phyloP scores from a whole-genome alignment of 345 rosid species.

The Gossypioides kirkii region DNA sequence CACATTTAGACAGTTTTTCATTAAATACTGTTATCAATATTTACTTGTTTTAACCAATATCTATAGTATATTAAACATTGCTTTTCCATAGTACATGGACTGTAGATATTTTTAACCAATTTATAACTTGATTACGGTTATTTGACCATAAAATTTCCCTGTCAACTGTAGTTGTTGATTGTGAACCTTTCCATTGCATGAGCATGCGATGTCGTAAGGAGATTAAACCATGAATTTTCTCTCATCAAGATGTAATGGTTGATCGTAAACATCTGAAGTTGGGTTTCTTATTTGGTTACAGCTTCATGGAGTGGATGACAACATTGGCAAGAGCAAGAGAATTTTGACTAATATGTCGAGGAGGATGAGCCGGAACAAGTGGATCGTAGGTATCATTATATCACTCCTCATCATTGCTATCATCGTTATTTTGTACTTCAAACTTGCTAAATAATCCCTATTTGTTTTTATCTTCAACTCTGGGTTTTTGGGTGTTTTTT shows the following conservation, averaged over 20 bases:
- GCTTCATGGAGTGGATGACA: slow-evolving; percentile 93
- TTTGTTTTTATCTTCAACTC: not conserved
- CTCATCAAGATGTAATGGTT: not conserved
- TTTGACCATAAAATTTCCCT: not conserved
- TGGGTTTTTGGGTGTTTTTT: slow-evolving; percentile 15
- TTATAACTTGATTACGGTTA: not conserved
- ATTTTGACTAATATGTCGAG: slow-evolving; percentile 64
- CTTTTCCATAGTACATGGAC: not conserved
- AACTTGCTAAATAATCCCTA: slow-evolving; percentile 42
- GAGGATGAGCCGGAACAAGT: slow-evolving; percentile 88
- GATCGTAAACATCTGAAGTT: not conserved
- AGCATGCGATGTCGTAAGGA: not conserved
- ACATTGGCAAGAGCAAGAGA: slow-evolving; percentile 81
- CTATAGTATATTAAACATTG: not conserved
- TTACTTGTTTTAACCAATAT: not conserved
- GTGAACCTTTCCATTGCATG: slow-evolving; percentile 3
- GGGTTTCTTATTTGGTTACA: slow-evolving; percentile 23
- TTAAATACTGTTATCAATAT: not conserved
- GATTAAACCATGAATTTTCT: no score
- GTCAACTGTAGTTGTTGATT: not conserved
- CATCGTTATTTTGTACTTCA: slow-evolving; percentile 60
- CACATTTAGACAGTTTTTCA: not conserved
- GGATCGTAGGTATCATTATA: slow-evolving; percentile 57
- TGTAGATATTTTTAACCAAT: not conserved
- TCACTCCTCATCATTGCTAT: slow-evolving; percentile 57